Evolutionary conservation across 257 asterid genomes (phyloP), one percentile per base, ranked within the genome.

Genomic region (Pogostemon cablin): DNA sequence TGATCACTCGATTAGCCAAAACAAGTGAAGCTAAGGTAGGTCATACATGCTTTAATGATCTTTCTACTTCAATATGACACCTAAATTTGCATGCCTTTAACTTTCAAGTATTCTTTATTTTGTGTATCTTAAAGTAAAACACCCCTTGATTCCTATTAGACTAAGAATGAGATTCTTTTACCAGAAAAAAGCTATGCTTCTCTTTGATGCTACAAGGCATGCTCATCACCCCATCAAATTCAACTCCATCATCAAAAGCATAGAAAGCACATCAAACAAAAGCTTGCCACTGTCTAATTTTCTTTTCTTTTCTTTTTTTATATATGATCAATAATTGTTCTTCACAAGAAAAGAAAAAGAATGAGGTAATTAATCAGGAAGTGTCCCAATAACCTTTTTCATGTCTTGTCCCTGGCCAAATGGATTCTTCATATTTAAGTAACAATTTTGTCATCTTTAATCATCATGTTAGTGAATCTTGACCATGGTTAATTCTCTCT

Each of bases 341-440:
- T 32, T 69, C 58, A 43, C 60, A 34, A 58, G 39, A 44, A 44
- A 35, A 60, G 35, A 9, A 40, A 44, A n/a, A 12, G 55, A 6
- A 53, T 1, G 12, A 9, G 20, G 52, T 62, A 62, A 41, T 42
- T 70, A 75, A 17, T 49, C 50, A 25, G 64, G 37, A 69, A 38
- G 59, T 72, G 65, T 43, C 59, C 48, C 75, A 68, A n/a, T 12
- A 47, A 37, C 76, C 42, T 39, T 59, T 82, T 67, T 42, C 32
- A 17, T 74, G 75, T 60, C 58, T 55, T 57, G 78, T 78, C 68
- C 79, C 52, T 50, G 75, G 47, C 59, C 73, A 75, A 48, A 11
- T 40, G 71, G 74, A 77, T 75, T 86, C 86, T 75, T 83, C 70
- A 6, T 42, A 61, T 43, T 74, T 67, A 75, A 85, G 85, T 80